Evolutionary conservation across 257 asterid species (phyloP).

Genomic region (Gentiana dahurica): DNA sequence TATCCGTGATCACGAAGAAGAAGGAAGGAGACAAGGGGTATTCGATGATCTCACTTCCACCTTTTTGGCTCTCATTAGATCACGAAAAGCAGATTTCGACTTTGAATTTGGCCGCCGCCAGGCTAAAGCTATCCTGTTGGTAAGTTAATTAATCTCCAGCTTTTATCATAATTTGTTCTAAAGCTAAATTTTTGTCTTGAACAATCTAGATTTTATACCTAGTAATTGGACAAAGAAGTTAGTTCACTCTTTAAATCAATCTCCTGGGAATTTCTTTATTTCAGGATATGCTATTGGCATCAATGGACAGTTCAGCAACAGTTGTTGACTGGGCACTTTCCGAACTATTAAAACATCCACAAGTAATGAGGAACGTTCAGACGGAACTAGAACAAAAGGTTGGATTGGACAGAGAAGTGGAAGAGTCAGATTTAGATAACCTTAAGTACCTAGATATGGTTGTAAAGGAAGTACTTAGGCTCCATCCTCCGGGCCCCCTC

Average conservation of each 20-base stretch:
- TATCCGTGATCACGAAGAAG: too few relatives aligned
- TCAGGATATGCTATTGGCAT: constrained; percentile 16
- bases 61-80: constrained; percentile 1
- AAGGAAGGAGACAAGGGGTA: too few relatives aligned
- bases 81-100: constrained; percentile 1
- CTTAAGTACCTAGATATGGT: constrained; percentile 10
- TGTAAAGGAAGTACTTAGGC: constrained; percentile 14
- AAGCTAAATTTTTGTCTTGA: too few relatives aligned
- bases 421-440: constrained; percentile 12
- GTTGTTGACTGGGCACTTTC: constrained; percentile 19
- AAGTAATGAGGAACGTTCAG: constrained; percentile 9
- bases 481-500: constrained; percentile 20
- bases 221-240: too few relatives aligned
- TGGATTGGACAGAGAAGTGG: neutral
- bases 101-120: constrained; percentile 15
- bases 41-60: too few relatives aligned
- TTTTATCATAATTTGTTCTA: too few relatives aligned
- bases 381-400: constrained; percentile 9
- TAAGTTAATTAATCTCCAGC: neutral
- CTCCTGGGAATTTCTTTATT: neutral
- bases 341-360: constrained; percentile 1
- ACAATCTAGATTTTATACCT: too few relatives aligned
- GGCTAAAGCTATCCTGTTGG: constrained; percentile 29
- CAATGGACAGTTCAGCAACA: constrained; percentile 18
- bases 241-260: neutral